Evolutionary conservation across 2,329 filamentous ascomycete genomes (phyloP), one percentile per base, ranked within the genome.

Genomic region (Juglanconis juglandina): DNA sequence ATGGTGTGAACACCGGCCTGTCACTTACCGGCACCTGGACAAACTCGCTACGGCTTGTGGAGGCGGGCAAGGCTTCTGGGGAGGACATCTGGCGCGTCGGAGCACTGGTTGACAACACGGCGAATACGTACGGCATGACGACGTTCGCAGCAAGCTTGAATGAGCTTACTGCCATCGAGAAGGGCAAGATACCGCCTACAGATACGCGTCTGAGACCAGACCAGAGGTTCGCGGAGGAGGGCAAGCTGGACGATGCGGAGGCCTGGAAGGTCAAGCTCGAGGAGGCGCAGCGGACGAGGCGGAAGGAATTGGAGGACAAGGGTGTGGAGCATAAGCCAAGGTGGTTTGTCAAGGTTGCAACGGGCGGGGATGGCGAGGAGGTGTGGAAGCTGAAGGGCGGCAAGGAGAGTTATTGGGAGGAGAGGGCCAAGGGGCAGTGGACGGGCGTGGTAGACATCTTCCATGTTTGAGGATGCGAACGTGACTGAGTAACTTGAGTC

Each of bases 371-470:
- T 52, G 83, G 82, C 4, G 87, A 90, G 70, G 87, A 90, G 70
- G 80, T 89, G 10, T 91, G 90, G 90, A 83, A 86, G 68, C 74
- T 96, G 64, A 95, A 88, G 77, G 79, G 80, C 3, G 92, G 92
- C 24, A 92, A 89, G 74, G 92, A 96, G 17, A 88, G 91, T 8
- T 99, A 99, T 75, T 99, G 95, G 95, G 93, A 96, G 71, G 88
- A 91, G 75, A 84, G 94, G 63, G 82, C 80, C 3, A 84, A 78
- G 65, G 87, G 87, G 1, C 79, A 79, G 59, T 96, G 91, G 91
- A 73, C 70, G 4, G 81, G 81, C 5, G 72, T 85, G 39, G 76
- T 79, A 64, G 75, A 83, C 51, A 77, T 87, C 56, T 87, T 83
- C 66, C 68, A 61, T 13, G 66, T 53, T 10, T 62, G 33, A 62